Evolutionary conservation across 164 flowering plant genomes (phyloP).

Genomic region (Tetrastigma voinierianum): DNA sequence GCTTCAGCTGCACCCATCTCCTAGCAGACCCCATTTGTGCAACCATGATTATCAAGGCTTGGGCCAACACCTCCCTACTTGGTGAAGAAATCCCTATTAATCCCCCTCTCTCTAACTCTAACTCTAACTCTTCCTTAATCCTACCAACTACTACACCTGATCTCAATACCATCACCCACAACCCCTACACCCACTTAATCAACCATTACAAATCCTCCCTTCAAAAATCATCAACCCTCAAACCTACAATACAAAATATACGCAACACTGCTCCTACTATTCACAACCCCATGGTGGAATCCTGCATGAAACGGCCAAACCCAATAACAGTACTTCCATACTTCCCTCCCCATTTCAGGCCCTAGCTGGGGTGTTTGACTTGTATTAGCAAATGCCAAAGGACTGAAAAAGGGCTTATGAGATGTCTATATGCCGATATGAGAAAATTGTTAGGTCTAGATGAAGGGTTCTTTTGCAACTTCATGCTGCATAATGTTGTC

Average conservation of each 20-base stretch:
- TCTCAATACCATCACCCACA: conserved; percentile 11
- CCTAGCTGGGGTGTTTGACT: conserved; percentile 47
- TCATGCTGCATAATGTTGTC: conserved; percentile 54
- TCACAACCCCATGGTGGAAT: conserved; percentile 50
- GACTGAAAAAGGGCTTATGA: conserved; percentile 32
- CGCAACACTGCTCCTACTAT: conserved; percentile 42
- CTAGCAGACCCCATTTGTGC: conserved; percentile 53
- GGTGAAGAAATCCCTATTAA: conserved; percentile 26
- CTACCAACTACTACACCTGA: no score
- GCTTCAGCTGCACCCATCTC: conserved; percentile 72
- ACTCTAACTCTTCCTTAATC: no score
- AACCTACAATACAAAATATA: conserved; percentile 3
- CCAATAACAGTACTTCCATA: neutral
- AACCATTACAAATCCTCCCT: conserved; percentile 39
- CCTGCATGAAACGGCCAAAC: conserved; percentile 37
- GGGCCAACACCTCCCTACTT: conserved; percentile 48
- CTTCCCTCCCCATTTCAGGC: conserved; percentile 46
- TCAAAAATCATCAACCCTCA: conserved; percentile 5
- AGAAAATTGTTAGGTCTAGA: conserved; percentile 44
- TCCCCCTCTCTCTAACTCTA: conserved; percentile 53
- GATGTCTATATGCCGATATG: conserved; percentile 52
- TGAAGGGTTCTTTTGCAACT: conserved; percentile 60
- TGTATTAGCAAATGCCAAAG: conserved; percentile 47
- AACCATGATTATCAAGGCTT: conserved; percentile 56
- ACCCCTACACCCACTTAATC: conserved; percentile 27